Base-by-base conservation (phyloP, 768 basidiomycete species). In the Tricholoma furcatifolium region DNA sequence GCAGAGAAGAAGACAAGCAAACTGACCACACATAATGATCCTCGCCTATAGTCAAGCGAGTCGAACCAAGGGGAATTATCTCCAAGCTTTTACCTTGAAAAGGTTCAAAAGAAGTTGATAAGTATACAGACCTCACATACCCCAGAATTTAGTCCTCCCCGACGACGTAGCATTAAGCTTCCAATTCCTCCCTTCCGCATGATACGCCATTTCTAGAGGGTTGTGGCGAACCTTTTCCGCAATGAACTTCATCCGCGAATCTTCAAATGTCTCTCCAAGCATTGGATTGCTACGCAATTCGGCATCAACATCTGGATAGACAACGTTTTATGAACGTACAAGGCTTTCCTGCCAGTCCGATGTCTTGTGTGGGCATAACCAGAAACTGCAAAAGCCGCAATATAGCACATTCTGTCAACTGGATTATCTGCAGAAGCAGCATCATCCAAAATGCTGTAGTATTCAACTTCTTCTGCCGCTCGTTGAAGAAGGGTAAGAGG, bases 121-220 rank as follows among this genome's bases (percentile, higher is more conserved):
- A 18, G 27, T 8, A 32, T 35, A 42, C 34, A 50, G n/a, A 49
- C 58, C 10, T 39, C 11, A 76, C 84, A 53, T 67, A 89, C 91
- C 92, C 90, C 91, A 91, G 68, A 94, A 92, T 67, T 91, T 92
- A 51, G 91, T 93, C 69, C 82, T 90, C 21, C 88, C 91, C 60
- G 82, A 77, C n/a, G 88, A 87, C 0, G 88, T 91, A 31, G 81
- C 88, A 52, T 76, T 76, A 27, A 92, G 67, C 63, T 84, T 80
- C 93, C 93, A 94, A 6, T 81, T 77, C 27, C 78, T 69, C 18
- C 91, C 91, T 65, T 91, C 83, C 4, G 91, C 92, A 62, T 91
- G 89, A 69, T 88, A 92, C 3, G 91, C 92, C 62, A 93, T 82
- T 61, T 93, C 76, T 35, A 93, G 78, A 11, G 91, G 91, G 60